Conservation (phyloP, 2,329 filamentous ascomycete species). For the Pseudopyricularia cyperi region DNA sequence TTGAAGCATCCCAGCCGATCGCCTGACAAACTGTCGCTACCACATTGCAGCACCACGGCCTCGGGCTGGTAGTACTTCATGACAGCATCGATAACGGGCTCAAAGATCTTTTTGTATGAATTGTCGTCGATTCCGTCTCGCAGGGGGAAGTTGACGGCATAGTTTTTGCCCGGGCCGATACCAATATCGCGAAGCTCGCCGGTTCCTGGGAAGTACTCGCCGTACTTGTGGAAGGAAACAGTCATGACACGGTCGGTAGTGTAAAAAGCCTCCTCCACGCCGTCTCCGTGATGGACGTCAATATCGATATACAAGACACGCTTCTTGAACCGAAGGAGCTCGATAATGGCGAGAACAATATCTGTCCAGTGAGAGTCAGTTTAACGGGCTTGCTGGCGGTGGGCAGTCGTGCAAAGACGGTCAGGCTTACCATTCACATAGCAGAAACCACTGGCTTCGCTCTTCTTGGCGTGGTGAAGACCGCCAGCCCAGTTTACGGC, state of each 20-base stretch:
- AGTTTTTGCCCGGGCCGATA: slow-evolving; percentile 77
- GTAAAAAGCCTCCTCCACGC: slow-evolving; percentile 76
- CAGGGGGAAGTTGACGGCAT: slow-evolving; percentile 82
- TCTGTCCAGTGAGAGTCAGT: slow-evolving; percentile 36
- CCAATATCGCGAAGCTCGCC: slow-evolving; percentile 79
- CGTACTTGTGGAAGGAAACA: slow-evolving; percentile 93
- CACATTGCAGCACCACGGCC: slow-evolving; percentile 91
- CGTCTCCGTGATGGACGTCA: slow-evolving; percentile 77
- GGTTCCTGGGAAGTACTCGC: slow-evolving; percentile 89
- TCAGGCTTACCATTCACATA: slow-evolving; percentile 97
- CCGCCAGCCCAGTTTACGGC: slow-evolving; percentile 98
- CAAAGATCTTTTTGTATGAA: slow-evolving; percentile 83
- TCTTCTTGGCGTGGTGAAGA: slow-evolving; percentile 94
- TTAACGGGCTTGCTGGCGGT: no score
- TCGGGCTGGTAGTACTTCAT: slow-evolving; percentile 81
- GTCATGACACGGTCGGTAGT: slow-evolving; percentile 78
- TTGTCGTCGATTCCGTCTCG: slow-evolving; percentile 84
- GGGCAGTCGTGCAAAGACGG: slow-evolving; percentile 16
- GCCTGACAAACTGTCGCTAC: slow-evolving; percentile 86
- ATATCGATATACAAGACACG: slow-evolving; percentile 96
- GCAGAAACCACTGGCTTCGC: slow-evolving; percentile 92
- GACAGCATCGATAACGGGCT: slow-evolving; percentile 75
- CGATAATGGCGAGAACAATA: slow-evolving; percentile 89
- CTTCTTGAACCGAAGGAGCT: slow-evolving; percentile 79
- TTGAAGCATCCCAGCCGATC: slow-evolving; percentile 96